A percentile compares a stretch with the other conserved stretches of the same genome.
Evolutionary conservation across 306 rosid species (phyloP).

Genomic region (Inga leiocalycina): DNA sequence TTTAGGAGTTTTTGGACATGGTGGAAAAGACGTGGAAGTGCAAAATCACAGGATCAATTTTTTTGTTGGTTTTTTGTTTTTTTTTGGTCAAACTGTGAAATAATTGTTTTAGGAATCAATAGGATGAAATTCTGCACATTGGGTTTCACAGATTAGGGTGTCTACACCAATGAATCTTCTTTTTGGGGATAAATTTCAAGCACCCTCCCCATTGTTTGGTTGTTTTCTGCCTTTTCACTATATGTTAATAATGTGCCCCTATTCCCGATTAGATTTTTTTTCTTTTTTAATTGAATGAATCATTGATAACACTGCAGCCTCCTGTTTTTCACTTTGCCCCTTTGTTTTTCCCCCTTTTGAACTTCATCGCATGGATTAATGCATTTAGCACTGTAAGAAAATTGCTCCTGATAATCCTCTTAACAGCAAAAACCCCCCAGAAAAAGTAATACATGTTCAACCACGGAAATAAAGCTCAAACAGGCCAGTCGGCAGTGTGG

Average conservation of each 20-base stretch:
- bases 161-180: not conserved
- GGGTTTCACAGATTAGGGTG: not conserved
- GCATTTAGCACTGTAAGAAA: not conserved
- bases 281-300: not conserved
- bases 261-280: not conserved
- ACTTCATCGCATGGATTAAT: not conserved
- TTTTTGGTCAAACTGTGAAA: not conserved
- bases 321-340: not conserved
- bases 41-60: not conserved
- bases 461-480: not conserved
- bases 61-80: not conserved
- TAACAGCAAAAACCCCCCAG: not conserved
- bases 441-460: not conserved
- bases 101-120: not conserved
- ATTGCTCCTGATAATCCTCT: not conserved
- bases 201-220: not conserved
- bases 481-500: no score
- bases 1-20: not conserved
- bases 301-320: not conserved
- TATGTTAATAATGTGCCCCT: not conserved
- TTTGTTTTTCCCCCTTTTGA: not conserved
- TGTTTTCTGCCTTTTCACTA: not conserved
- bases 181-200: not conserved
- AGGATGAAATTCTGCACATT: not conserved
- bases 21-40: slow-evolving; percentile 6